Evolutionary conservation across 768 basidiomycete species (phyloP), one percentile per base, ranked within the genome.

Genomic region (Calocera cornea): DNA sequence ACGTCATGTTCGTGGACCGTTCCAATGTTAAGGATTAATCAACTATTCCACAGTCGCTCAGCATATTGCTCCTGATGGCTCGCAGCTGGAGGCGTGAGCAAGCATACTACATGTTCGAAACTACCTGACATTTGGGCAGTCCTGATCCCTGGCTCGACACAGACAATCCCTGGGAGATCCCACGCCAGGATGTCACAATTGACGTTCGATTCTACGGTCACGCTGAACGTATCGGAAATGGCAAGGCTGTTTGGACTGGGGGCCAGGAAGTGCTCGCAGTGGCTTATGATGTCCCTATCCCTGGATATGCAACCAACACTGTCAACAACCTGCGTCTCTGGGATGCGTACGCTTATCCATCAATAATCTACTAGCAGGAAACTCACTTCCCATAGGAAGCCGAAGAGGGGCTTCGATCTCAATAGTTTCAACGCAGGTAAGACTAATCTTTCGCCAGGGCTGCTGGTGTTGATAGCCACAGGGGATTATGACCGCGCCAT

Each of bases 11-110:
- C 47, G 16, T 19, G 10, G 8, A 19, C 17, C 38, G 44, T 34
- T 33, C 19, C n/a, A 22, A 36, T 2, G 17, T 36, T 41, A 64
- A 10, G 3, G 7, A 68, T 64, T 34, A 72, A 78, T 24, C 83
- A 87, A 91, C 75, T 95, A 93, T 72, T 94, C 94, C 66, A 97
- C 98, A 79, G 98, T 99, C 84, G 89, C 94, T 78, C 86, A 90
- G 77, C 83, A 93, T 69, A 92, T 97, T 74, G 88, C 86, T 17
- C 87, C 88, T 0, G 86, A 89, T 67, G 91, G 91, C 14, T 71
- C 75, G 38, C 91, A 92, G 73, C 84, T 92, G 1, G 90, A 93
- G 79, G 92, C 92, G 3, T 77, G 16, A 47, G 65, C 71, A n/a
- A 31, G 41, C n/a, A 24, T 67, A 10, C 10, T 63, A 38, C 68